phyloP scores from a whole-genome alignment of 176 grass and related monocot species.

The Carex scoparia region DNA sequence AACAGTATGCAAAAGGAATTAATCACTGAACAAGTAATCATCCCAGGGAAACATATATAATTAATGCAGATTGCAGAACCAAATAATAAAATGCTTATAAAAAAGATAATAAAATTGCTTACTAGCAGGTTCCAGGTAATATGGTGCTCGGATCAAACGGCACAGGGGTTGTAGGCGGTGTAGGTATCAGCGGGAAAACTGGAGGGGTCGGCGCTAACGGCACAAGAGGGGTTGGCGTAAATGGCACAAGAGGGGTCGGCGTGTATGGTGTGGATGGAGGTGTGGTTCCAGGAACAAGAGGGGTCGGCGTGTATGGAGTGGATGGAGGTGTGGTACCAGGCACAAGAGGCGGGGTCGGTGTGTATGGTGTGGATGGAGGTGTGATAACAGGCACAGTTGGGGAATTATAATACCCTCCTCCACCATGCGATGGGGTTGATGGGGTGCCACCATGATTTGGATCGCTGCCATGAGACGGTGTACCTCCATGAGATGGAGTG shows the following conservation, averaged over 20 bases:
- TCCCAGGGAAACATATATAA: background rate
- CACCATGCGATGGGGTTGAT: conserved; percentile 23
- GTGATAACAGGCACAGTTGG: background rate
- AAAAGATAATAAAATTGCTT: conserved; percentile 17
- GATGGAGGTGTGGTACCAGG: background rate
- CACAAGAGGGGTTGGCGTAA: conserved; percentile 27
- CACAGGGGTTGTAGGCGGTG: conserved; percentile 48
- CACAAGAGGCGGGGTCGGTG: conserved; percentile 26
- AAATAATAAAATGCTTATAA: background rate
- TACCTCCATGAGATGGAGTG: conserved; percentile 15
- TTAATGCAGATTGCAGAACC: background rate
- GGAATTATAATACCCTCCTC: conserved; percentile 21
- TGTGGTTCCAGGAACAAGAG: conserved; percentile 1
- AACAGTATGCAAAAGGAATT: background rate
- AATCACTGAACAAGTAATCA: background rate
- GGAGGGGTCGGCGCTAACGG: conserved; percentile 37
- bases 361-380: conserved; percentile 25
- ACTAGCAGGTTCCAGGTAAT: conserved; percentile 58
- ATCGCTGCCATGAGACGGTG: background rate
- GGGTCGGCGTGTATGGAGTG: conserved; percentile 19
- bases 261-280: conserved; percentile 21
- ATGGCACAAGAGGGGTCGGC: conserved; percentile 27
- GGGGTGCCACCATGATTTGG: background rate
- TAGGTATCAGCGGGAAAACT: conserved; percentile 35
- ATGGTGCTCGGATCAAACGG: conserved; percentile 64